Percentiles rank a stretch among this genome's conserved stretches.
phyloP scores from a whole-genome alignment of 176 grass and related monocot species.

The Dendrocalamus sinicus region DNA sequence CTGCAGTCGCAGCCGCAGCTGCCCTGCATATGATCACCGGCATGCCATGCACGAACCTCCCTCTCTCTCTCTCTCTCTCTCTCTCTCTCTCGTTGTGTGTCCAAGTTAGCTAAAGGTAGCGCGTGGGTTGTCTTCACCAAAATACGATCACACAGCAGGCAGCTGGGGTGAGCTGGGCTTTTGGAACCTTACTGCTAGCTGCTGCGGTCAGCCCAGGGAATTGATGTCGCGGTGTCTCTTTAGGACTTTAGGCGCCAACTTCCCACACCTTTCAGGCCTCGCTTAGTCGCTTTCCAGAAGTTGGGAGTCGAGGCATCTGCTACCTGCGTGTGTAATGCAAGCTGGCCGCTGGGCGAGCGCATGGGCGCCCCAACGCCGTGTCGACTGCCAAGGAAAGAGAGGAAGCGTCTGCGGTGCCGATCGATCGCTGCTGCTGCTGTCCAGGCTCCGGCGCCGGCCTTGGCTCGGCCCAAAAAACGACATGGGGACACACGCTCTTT shows the following conservation, averaged over 20 bases:
- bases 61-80: neutral
- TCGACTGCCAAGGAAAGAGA: neutral
- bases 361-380: neutral
- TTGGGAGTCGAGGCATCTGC: neutral
- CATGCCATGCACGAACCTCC: neutral
- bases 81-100: neutral
- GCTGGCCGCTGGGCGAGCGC: neutral
- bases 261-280: neutral
- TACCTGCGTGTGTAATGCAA: neutral
- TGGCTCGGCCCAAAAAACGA: neutral
- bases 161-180: conserved; percentile 10
- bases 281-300: conserved; percentile 14
- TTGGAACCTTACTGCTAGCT: conserved; percentile 31
- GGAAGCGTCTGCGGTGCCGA: neutral
- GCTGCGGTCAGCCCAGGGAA: conserved; percentile 6
- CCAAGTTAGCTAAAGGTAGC: neutral
- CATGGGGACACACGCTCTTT: conserved; percentile 3
- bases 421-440: neutral
- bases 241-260: neutral
- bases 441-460: neutral
- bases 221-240: conserved; percentile 9
- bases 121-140: neutral
- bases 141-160: neutral
- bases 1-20: neutral
- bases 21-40: conserved; percentile 11